Evolutionary conservation across 495 filamentous ascomycete species (phyloP), one percentile per base, ranked within the genome.

Genomic region (Xylaria cubensis): DNA sequence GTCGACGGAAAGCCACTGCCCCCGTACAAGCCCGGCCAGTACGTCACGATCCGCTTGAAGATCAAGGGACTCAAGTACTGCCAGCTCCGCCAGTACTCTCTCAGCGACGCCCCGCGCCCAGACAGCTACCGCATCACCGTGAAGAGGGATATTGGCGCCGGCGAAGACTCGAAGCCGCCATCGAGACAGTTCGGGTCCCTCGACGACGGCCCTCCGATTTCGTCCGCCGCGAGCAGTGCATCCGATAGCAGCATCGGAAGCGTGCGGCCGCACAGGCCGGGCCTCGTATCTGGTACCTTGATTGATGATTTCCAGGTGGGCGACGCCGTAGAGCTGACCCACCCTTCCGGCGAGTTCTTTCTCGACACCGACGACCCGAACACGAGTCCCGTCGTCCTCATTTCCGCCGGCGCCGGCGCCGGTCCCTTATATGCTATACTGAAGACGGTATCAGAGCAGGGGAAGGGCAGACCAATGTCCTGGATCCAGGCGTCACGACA

Each of bases 61-160:
- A 88, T 92, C 0, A 88, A 88, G 0, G 81, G 86, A 44, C 83
- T 92, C 44, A 82, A 86, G 48, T 84, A 89, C 76, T 75, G 81
- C 26, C 92, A 94, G 80, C 86, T 88, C 67, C 81, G 92, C 64
- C 91, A 93, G 83, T 94, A 93, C 81, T 91, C 88, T 50, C 85
- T 94, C 64, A 90, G 87, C 80, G 89, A 92, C 74, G 85, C 86
- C 55, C 90, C 90, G 0, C 74, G 77, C 3, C 74, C 82, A 7
- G 83, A 86, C 36, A 87, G 90, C 77, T 92, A 92, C 83, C 87
- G 91, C 64, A 89, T 93, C 80, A 90, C 86, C 69, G 88, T 94
- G 61, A 92, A 92, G 85, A 84, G 80, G 70, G 91, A 94, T 68
- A 75, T 79, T 0, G 88, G 86, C 10, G 69, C 85, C 21, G 69